Base-by-base conservation (phyloP, 345 rosid genomes). In the Psidium guajava region DNA sequence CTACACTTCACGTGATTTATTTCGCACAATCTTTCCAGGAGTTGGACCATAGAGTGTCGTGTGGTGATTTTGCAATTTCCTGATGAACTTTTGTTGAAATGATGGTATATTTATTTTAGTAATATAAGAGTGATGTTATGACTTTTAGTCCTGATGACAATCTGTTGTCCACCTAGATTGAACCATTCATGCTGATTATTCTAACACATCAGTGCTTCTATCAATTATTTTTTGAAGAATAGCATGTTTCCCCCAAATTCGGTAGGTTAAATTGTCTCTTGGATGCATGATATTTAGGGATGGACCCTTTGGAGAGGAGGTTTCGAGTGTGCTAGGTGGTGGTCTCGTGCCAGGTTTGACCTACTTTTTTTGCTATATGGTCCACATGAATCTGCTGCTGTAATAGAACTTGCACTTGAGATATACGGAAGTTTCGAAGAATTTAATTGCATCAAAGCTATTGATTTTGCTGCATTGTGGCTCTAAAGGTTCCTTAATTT, bases 291-390 rank as follows among this genome's bases (percentile, higher is more conserved):
- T 86, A 28, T 88, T 81, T 87, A 96, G 99, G 91, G 85, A 89
- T 86, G 99, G 98, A 82, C 88, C 54, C 49, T 95, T 97, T 86
- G 99, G 99, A 56, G 87, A 88, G 85, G 98, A 97, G 93, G 96
- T 96, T 87, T 92, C 92, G 18, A 92, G 96, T 86, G 98, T 97
- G 86, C 98, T 97, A 87, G 99, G 99, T 86, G 98, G 98, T 87
- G 99, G 99, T 55, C 92, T 97, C 87, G 98, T 95, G 36, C 98
- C 99, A 94, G 98, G 98, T 96, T 89, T 20, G 4, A 40, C 53
- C 49, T 40, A 6, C 42, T 24, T 32, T 84, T 50, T 25, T 54
- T 52, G 69, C 84, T 54, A 20, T 27, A 25, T 82, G 51, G 8
- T 81, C 25, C 0, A 1, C 77, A 54, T 28, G 3, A 36, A 44